A percentile compares a stretch with the other conserved stretches of the same genome.
Evolutionary conservation across 371 early-diverging fungal species (phyloP).

Genomic region (Blakeslea trispora): DNA sequence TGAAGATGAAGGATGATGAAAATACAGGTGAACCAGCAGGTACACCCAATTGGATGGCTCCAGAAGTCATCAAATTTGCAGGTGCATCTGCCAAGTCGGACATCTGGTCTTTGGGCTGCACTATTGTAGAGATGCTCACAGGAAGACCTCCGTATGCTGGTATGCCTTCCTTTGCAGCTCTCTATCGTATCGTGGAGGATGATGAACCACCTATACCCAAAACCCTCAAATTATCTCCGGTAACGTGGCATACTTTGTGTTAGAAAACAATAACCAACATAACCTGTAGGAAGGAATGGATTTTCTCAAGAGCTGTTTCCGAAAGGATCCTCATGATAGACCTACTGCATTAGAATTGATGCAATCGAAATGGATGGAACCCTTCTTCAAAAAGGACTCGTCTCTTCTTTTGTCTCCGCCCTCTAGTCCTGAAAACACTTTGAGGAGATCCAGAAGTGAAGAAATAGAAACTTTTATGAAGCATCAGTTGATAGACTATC

Average conservation of each 20-base stretch:
- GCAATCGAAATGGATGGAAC: conserved; percentile 60
- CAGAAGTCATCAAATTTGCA: conserved; percentile 89
- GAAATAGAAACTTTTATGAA: neutral
- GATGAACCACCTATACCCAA: conserved; percentile 80
- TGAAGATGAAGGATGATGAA: conserved; percentile 69
- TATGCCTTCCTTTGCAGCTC: conserved; percentile 78
- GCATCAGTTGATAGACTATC: conserved; percentile 10
- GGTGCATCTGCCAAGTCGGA: conserved; percentile 84
- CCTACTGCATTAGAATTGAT: conserved; percentile 70
- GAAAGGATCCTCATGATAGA: conserved; percentile 71
- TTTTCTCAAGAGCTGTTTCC: conserved; percentile 80
- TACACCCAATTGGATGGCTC: conserved; percentile 99
- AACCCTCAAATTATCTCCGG: conserved; percentile 59
- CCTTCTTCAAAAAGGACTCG: conserved; percentile 6
- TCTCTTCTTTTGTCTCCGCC: neutral
- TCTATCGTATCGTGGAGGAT: conserved; percentile 90
- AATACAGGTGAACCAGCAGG: conserved; percentile 76
- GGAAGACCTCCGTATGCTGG: conserved; percentile 87
- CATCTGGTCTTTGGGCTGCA: conserved; percentile 94
- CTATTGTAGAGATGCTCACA: conserved; percentile 85
- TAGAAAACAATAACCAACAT: neutral
- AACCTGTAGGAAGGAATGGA: conserved; percentile 60
- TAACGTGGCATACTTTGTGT: conserved; percentile 16
- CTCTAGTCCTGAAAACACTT: neutral
- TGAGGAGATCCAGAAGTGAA: conserved; percentile 16